Evolutionary conservation across 345 rosid species (phyloP), one percentile per base, ranked within the genome.

Genomic region (Passiflora organensis): DNA sequence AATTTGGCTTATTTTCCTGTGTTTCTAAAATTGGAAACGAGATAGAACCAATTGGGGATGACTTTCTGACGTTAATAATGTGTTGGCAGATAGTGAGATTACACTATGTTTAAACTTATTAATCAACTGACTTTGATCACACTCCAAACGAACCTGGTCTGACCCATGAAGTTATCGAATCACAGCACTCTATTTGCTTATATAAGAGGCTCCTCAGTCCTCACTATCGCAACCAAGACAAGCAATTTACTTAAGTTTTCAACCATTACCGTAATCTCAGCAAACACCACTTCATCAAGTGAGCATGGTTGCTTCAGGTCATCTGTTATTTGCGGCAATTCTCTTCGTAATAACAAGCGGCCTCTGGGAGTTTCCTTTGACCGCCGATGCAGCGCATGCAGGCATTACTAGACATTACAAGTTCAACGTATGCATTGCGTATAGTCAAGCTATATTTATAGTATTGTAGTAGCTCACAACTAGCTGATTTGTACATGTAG

Each of bases 361-460:
- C 44, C 44, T 65, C 37, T 54, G 54, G 56, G 49, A 68, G 62
- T 58, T 67, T 56, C 66, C 77, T 51, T 63, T 72, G 24, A 62
- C 62, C 43, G 78, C 76, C 58, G 39, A 68, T 64, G 63, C 65
- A 8, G n/a, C n/a, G n/a, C n/a, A n/a, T n/a, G n/a, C n/a, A n/a
- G 86, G 84, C 63, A 59, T 60, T 36, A 91, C 88, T 51, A 76
- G 93, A 71, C 96, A 87, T 60, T 87, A 79, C 79, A 76, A 68
- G 56, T 77, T 91, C 43, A 72, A 87, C 20, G 95, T 85, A 78
- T 19, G 11, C 22, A 19, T 19, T 58, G 8, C n/a, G n/a, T n/a
- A n/a, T n/a, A n/a, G n/a, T n/a, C n/a, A n/a, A n/a, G n/a, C n/a
- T n/a, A n/a, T n/a, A n/a, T n/a, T n/a, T n/a, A n/a, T n/a, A n/a